Percentiles rank a stretch among this genome's conserved stretches.
These are phyloP conservation scores for Vicia faba DNA, from an alignment of 306 rosid species.

Conservation along the genomic window DNA sequence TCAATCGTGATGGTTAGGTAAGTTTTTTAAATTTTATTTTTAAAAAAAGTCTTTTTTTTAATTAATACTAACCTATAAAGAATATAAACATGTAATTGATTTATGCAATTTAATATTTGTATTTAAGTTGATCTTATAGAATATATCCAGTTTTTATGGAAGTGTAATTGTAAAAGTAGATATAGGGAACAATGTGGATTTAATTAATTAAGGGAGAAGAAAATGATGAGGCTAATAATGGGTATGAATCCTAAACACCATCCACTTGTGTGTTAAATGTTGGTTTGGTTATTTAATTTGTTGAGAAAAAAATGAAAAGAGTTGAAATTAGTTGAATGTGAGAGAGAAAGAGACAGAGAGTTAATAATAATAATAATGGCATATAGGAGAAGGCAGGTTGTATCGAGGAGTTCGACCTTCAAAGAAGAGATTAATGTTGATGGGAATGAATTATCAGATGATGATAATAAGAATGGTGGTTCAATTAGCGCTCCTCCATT, in stretches of 20 bases:
- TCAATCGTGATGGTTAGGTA: no score
- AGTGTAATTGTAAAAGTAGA: no score
- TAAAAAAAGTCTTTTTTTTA: no score
- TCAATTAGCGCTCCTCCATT: conserved; percentile 1
- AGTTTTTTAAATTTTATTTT: no score
- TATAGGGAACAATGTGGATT: background rate
- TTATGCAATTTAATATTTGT: no score
- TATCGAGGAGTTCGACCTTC: conserved; percentile 70
- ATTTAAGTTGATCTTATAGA: no score
- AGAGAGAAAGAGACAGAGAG: background rate
- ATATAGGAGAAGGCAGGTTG: conserved; percentile 78
- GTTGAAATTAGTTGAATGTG: conserved; percentile 9
- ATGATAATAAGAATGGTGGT: background rate
- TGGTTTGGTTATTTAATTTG: conserved; percentile 7
- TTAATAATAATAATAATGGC: conserved; percentile 67
- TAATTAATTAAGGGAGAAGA: background rate
- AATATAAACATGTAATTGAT: no score
- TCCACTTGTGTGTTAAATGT: conserved; percentile 30
- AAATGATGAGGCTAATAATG: conserved; percentile 29
- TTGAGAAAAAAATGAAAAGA: conserved; percentile 2
- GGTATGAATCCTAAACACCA: conserved; percentile 39
- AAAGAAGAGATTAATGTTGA: conserved; percentile 57
- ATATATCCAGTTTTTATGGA: no score
- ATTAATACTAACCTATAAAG: no score
- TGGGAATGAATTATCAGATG: background rate